Evolutionary conservation across 2,329 filamentous ascomycete genomes (phyloP).

Genomic region (Fusarium transvaalense): DNA sequence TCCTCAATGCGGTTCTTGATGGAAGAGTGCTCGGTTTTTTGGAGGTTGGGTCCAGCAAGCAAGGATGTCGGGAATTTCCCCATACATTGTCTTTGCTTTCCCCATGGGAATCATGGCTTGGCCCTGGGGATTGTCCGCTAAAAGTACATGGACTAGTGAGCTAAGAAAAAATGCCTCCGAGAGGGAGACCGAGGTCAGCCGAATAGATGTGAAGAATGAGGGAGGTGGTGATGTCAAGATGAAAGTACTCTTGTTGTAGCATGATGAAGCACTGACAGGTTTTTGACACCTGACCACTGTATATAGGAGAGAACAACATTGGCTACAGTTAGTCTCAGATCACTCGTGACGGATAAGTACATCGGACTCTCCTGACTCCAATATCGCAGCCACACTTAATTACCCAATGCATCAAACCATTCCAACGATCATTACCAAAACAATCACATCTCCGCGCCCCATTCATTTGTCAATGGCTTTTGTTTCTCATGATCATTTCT

Average conservation of each 20-base stretch:
- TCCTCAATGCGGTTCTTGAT: rapidly evolving
- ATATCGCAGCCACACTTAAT: not conserved
- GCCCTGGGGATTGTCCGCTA: conserved; percentile 26
- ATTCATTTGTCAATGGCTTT: conserved; percentile 16
- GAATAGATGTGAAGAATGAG: conserved; percentile 1
- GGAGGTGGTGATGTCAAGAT: conserved; percentile 11
- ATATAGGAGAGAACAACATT: rapidly evolving
- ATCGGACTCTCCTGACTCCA: not conserved
- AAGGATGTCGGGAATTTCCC: conserved; percentile 29
- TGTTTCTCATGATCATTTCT: not conserved
- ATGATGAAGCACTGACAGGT: not conserved
- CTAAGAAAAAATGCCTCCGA: conserved; percentile 34
- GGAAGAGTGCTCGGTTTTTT: not conserved
- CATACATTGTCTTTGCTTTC: conserved; percentile 10
- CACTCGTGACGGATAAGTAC: rapidly evolving
- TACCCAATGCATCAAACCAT: not conserved
- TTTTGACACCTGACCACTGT: rapidly evolving
- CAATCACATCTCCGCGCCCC: not conserved
- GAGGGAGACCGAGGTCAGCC: conserved; percentile 26
- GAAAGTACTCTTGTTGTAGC: not conserved
- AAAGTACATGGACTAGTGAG: conserved; percentile 2
- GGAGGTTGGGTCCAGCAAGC: not conserved
- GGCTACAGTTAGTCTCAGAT: not conserved
- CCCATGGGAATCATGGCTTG: conserved; percentile 30
- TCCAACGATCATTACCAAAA: conserved; percentile 23